Evolutionary conservation across 1,284 basidiomycete genomes (phyloP), one percentile per base, ranked within the genome.

Genomic region (Ceratobasidium sp.): DNA sequence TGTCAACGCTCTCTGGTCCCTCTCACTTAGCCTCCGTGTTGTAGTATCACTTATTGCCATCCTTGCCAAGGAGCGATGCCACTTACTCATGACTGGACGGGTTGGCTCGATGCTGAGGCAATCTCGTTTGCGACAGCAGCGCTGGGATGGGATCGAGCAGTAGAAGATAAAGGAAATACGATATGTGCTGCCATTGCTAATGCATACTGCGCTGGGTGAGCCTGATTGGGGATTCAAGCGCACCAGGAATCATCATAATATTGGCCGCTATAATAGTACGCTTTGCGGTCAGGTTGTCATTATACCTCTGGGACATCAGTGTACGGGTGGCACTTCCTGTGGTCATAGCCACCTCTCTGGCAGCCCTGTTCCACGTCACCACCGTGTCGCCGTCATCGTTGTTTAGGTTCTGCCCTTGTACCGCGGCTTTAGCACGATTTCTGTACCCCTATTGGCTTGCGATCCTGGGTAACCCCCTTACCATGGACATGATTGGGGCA

Each of bases 11-110:
- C 54, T 56, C 22, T 56, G 54, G 54, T 56, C 42, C 31, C 20
- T 56, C 5, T 56, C 54, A 15, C 38, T 56, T 8, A 42, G 54
- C n/a, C 38, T 56, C 2, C 31, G 52, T 32, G 31, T 54, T 12
- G 31, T 32, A 4, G 31, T 25, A 2, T 54, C 52, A 3, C 38
- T 56, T 13, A 42, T 56, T 42, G 35, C 54, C 22, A 56, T 56
- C 25, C 54, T 56, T 10, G 54, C 35, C 20, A 42, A 56, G 32
- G 54, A 56, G 29, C 42, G 54, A 38, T 56, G 54, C 54, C 54
- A 42, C 22, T n/a, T 38, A 6, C 42, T 56, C 54, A 56, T 42
- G 35, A 10, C 35, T 25, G 38, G n/a, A 22, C 54, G 34, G 22
- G 38, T 38, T 15, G 54, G 54, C 3, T 29, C 15, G 12, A 3